Percentiles rank a stretch among this genome's conserved stretches.
Evolutionary conservation across 202 grass and related monocot genomes (phyloP).

Genomic region (Zoysia matrella): DNA sequence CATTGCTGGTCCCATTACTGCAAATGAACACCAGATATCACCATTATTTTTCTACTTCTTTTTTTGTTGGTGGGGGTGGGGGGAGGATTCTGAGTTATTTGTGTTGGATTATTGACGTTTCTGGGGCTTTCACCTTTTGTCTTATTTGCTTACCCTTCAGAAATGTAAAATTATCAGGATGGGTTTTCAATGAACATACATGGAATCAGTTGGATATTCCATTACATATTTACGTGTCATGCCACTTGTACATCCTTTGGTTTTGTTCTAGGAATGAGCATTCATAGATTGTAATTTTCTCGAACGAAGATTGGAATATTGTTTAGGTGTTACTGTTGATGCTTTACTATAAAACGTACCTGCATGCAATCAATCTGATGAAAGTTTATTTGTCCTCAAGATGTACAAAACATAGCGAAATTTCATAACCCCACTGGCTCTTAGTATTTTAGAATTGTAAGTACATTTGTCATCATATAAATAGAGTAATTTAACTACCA

Average conservation of each 20-base stretch:
- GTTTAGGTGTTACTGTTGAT: neutral
- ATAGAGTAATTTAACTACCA: too few species aligned
- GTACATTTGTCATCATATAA: too few species aligned
- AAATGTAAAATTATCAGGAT: constrained; percentile 29
- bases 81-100: neutral
- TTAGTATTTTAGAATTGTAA: too few species aligned
- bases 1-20: constrained; percentile 3
- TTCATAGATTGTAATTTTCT: neutral
- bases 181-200: constrained; percentile 32
- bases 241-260: neutral
- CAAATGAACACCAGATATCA: neutral
- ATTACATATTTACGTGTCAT: neutral
- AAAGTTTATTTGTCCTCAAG: too few species aligned
- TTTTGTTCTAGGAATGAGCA: neutral
- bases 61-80: neutral
- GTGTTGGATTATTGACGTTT: neutral
- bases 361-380: too few species aligned
- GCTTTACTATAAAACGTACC: neutral
- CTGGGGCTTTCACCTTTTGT: neutral
- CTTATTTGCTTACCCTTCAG: constrained; percentile 24
- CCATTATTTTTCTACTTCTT: neutral
- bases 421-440: too few species aligned
- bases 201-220: constrained; percentile 6
- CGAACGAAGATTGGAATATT: too few species aligned
- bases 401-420: neutral